Percentiles rank a stretch among this genome's conserved stretches.
Conservation (phyloP, 805 yeast species). For the Lipomyces sp. region DNA sequence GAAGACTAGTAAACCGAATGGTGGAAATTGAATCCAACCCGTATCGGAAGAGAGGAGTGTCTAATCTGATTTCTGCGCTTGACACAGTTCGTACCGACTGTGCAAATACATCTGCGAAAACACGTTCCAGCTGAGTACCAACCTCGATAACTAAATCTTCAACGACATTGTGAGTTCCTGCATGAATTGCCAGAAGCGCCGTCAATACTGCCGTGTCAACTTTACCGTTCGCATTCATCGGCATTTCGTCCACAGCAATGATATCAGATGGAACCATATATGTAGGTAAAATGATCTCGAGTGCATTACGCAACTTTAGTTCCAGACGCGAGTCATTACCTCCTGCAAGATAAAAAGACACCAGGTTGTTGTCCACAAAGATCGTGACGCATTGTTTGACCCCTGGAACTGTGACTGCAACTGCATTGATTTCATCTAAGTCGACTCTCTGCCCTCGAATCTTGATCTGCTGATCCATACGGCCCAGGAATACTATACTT, state of each 20-base stretch:
- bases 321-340: neutral
- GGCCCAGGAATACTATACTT: constrained; percentile 40
- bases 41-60: constrained; percentile 30
- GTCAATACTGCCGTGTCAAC: constrained; percentile 17
- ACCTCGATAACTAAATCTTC: neutral
- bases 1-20: constrained; percentile 21
- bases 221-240: constrained; percentile 37
- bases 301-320: neutral
- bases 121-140: constrained; percentile 16
- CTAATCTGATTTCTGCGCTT: neutral
- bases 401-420: constrained; percentile 9
- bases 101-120: constrained; percentile 17
- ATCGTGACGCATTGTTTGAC: constrained; percentile 26
- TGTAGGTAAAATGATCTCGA: constrained; percentile 25
- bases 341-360: constrained; percentile 14
- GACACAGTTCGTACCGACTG: constrained; percentile 5
- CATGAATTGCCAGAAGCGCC: neutral
- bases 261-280: constrained; percentile 39
- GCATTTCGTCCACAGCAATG: constrained; percentile 23
- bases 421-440: constrained; percentile 41
- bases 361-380: constrained; percentile 7
- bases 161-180: neutral
- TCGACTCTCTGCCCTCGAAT: constrained; percentile 44
- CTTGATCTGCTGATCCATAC: constrained; percentile 43
- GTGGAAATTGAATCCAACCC: constrained; percentile 39